These are phyloP conservation scores for Phialemoniopsis sp. DNA, from an alignment of 2,329 filamentous ascomycete species.

Conservation along the genomic window DNA sequence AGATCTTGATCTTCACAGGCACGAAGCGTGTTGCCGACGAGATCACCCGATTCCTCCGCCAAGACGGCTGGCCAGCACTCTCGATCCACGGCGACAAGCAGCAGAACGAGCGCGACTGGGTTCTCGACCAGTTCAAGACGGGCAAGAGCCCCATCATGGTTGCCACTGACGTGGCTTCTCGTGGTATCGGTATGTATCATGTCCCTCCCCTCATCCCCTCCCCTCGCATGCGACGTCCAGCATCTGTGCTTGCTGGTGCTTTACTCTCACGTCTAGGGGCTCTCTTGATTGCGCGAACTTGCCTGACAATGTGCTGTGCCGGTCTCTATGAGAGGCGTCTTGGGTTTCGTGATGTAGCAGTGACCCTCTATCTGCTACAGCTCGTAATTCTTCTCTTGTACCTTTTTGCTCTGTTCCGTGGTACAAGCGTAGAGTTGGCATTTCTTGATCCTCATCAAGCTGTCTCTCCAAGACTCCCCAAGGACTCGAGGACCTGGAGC, in stretches of 20 bases:
- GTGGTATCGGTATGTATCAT: constrained; percentile 99
- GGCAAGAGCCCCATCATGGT: constrained; percentile 99
- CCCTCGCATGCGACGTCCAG: constrained; percentile 49
- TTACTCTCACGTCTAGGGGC: constrained; percentile 89
- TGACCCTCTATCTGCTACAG: constrained; percentile 49
- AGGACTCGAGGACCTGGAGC: constrained; percentile 51
- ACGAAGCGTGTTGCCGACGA: constrained; percentile 96
- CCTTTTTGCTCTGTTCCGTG: constrained; percentile 48
- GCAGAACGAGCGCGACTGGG: constrained; percentile 99
- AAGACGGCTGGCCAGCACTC: constrained; percentile 95
- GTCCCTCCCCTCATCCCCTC: constrained; percentile 32
- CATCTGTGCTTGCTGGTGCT: constrained; percentile 64
- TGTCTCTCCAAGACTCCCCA: constrained; percentile 52
- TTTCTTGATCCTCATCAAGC: constrained; percentile 75
- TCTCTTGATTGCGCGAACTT: constrained; percentile 85
- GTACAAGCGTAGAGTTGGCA: constrained; percentile 78
- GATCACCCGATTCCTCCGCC: constrained; percentile 93
- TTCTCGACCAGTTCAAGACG: constrained; percentile 98
- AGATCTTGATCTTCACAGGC: constrained; percentile 90
- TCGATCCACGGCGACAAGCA: constrained; percentile 99
- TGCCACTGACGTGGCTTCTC: constrained; percentile 98
- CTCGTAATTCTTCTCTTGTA: constrained; percentile 75
- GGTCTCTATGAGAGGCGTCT: constrained; percentile 81
- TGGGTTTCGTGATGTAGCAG: constrained; percentile 73
- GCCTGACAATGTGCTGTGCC: constrained; percentile 82